Conservation (phyloP, 2,329 filamentous ascomycete genomes). For the Blastomyces emzantsi region DNA sequence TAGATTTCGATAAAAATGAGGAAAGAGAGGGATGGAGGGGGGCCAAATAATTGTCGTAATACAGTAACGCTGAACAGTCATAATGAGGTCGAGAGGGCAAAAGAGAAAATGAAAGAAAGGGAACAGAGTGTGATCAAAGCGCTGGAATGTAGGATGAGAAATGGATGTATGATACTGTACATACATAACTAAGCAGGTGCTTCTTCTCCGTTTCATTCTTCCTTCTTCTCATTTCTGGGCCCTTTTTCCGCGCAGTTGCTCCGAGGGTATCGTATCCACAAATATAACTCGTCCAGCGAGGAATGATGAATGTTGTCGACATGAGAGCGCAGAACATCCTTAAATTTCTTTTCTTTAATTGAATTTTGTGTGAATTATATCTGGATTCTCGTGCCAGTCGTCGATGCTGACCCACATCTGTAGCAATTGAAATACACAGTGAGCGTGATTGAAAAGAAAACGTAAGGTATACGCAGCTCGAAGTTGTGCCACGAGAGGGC, state of each 20-base stretch:
- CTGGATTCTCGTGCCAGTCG: slow-evolving; percentile 99
- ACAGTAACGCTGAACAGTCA: not conserved
- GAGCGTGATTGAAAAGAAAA: slow-evolving; percentile 6
- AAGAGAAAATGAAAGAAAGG: not conserved
- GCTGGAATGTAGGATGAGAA: not conserved
- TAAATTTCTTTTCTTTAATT: slow-evolving; percentile 45
- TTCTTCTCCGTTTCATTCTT: slow-evolving; percentile 2
- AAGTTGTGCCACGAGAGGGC: slow-evolving; percentile 2
- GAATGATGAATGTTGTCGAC: slow-evolving; percentile 1
- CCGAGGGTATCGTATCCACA: slow-evolving; percentile 3
- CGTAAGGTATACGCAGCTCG: slow-evolving; percentile 3
- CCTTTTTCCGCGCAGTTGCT: not conserved
- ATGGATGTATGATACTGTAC: not conserved
- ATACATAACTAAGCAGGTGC: not conserved
- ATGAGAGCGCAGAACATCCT: not conserved
- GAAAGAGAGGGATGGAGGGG: not conserved
- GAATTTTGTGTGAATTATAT: slow-evolving; percentile 98
- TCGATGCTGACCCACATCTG: slow-evolving; percentile 99
- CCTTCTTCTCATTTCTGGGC: slow-evolving; percentile 2
- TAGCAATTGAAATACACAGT: slow-evolving; percentile 5
- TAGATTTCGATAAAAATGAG: not conserved
- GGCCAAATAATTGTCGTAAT: not conserved
- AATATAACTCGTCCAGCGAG: slow-evolving; percentile 8
- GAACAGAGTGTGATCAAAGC: not conserved
- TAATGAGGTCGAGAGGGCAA: not conserved